Evolutionary conservation across 176 grass and related monocot species (phyloP).

Genomic region (Oryza officinalis): DNA sequence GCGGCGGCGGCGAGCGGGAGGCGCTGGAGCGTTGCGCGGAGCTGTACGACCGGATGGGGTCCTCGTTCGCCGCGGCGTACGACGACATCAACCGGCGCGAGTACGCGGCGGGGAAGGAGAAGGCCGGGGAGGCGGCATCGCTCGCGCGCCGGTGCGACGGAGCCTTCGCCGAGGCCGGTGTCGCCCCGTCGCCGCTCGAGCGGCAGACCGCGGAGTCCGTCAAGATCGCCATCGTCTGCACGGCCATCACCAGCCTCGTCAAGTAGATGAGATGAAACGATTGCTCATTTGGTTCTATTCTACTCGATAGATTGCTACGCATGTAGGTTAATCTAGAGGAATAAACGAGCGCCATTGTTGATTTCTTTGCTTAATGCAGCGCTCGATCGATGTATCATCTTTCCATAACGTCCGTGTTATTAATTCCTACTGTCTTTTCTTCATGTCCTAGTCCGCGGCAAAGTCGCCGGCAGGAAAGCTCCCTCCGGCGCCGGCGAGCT

Average conservation of each 20-base stretch:
- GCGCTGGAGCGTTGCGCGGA: slow-evolving; percentile 1
- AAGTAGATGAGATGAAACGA: not conserved
- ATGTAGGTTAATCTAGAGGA: not conserved
- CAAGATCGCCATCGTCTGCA: not conserved
- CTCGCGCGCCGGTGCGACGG: slow-evolving; percentile 10
- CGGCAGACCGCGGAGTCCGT: not conserved
- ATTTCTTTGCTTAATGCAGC: not conserved
- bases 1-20: not conserved
- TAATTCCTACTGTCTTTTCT: no score
- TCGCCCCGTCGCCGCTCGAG: not conserved
- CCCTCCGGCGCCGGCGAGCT: no score
- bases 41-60: slow-evolving; percentile 12
- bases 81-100: slow-evolving; percentile 30
- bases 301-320: not conserved
- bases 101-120: slow-evolving; percentile 21
- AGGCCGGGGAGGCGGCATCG: not conserved
- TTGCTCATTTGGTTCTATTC: not conserved
- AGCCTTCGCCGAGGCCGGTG: not conserved
- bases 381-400: not conserved
- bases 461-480: no score
- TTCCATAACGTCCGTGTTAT: no score
- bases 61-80: slow-evolving; percentile 24
- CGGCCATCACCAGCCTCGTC: slow-evolving; percentile 29
- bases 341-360: not conserved
- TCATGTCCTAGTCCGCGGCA: not conserved